Percentiles rank a stretch among this genome's conserved stretches.
Evolutionary conservation across 768 basidiomycete genomes (phyloP).

Genomic region (Mycena galopus): DNA sequence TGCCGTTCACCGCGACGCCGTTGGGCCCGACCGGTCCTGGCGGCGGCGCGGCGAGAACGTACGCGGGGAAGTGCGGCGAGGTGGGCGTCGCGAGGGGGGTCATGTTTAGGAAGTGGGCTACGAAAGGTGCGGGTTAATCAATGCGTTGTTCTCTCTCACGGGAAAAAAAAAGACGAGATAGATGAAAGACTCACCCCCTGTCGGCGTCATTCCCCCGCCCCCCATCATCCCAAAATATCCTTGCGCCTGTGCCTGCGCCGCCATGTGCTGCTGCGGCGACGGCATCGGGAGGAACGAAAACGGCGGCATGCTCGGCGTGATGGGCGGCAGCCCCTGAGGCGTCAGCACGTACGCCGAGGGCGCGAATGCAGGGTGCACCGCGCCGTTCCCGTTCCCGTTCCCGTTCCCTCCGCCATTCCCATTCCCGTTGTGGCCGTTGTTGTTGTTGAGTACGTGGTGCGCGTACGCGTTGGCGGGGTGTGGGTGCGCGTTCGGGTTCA

Average conservation of each 20-base stretch:
- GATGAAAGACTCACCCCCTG: conserved; percentile 20
- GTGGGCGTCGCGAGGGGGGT: conserved; percentile 38
- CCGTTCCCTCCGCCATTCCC: neutral
- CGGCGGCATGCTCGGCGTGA: conserved; percentile 98
- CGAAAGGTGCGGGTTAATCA: neutral
- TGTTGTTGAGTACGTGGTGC: neutral
- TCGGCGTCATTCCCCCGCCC: conserved; percentile 33
- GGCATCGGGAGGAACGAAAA: conserved; percentile 80
- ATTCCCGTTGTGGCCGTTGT: neutral
- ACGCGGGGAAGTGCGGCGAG: conserved; percentile 33
- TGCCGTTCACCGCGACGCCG: conserved; percentile 1
- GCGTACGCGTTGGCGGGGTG: neutral
- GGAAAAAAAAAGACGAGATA: neutral
- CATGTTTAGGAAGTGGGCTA: conserved; percentile 36
- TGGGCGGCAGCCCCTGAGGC: conserved; percentile 88
- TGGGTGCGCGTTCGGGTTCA: conserved; percentile 50
- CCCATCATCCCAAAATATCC: conserved; percentile 28
- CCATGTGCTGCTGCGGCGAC: conserved; percentile 30
- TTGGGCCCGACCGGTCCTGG: neutral
- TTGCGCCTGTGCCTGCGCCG: conserved; percentile 10
- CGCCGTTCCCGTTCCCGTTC: neutral
- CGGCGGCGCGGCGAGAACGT: conserved; percentile 20
- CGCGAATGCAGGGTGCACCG: conserved; percentile 44
- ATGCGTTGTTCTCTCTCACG: neutral
- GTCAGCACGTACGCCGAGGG: conserved; percentile 61